Evolutionary conservation across 805 yeast species (phyloP).

Genomic region (Cyberlindnera saturnus): DNA sequence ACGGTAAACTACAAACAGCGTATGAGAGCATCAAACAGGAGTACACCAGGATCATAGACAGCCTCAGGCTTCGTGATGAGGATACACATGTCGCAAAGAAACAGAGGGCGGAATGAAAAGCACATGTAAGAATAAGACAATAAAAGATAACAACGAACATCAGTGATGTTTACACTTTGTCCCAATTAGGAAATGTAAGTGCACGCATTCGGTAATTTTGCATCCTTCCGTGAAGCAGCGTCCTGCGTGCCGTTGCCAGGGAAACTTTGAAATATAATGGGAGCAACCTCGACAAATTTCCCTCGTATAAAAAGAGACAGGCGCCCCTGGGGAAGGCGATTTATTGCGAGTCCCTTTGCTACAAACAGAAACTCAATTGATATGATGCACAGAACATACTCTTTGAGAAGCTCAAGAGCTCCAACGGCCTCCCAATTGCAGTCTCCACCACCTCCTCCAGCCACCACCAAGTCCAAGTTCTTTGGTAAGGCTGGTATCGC

Average conservation of each 20-base stretch:
- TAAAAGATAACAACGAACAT: not conserved
- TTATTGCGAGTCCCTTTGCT: not conserved
- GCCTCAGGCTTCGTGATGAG: slow-evolving; percentile 14
- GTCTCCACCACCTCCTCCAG: slow-evolving; percentile 76
- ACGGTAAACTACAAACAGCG: slow-evolving; percentile 71
- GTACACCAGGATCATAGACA: slow-evolving; percentile 46
- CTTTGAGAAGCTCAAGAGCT: slow-evolving; percentile 71
- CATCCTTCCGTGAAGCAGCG: not conserved
- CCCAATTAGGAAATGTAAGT: not conserved
- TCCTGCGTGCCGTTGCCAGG: not conserved
- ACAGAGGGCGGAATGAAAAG: slow-evolving; percentile 5
- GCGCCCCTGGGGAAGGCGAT: not conserved
- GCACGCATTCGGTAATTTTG: not conserved
- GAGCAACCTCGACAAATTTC: not conserved
- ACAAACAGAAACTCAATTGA: not conserved
- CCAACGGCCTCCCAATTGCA: slow-evolving; percentile 79
- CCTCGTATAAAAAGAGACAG: slow-evolving; percentile 1
- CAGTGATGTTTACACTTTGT: not conserved
- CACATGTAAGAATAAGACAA: not conserved
- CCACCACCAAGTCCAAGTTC: slow-evolving; percentile 66
- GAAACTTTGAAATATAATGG: not conserved
- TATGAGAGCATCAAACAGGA: slow-evolving; percentile 65
- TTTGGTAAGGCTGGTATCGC: slow-evolving; percentile 72
- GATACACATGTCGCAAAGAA: slow-evolving; percentile 11
- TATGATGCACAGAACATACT: slow-evolving; percentile 80